A percentile compares a stretch with the other conserved stretches of the same genome.
These are phyloP conservation scores for Capsella rubella DNA, from an alignment of 441 rosid species.

Conservation along the genomic window DNA sequence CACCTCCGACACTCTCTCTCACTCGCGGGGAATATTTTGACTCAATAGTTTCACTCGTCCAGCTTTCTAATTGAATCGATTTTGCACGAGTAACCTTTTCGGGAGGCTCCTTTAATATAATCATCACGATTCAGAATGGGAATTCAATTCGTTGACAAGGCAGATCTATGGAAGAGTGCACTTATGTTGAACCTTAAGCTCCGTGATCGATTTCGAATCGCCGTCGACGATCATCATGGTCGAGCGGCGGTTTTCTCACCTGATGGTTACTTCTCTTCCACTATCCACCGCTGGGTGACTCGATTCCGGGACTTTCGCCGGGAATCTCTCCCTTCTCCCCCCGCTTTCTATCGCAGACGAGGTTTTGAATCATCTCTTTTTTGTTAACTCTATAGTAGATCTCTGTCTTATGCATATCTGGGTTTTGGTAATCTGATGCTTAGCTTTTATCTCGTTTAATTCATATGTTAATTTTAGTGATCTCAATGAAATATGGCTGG, in stretches of 20 bases:
- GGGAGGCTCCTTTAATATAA: background rate
- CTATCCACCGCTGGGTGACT: conserved; percentile 61
- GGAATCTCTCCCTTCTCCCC: conserved; percentile 76
- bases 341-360: conserved; percentile 74
- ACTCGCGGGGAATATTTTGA: no score
- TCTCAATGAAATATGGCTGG: no score
- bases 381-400: background rate
- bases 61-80: conserved; percentile 2
- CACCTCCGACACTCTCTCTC: background rate
- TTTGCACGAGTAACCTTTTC: background rate
- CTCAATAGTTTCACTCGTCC: background rate
- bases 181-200: conserved; percentile 69
- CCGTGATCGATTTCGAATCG: conserved; percentile 80
- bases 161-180: conserved; percentile 83
- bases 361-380: conserved; percentile 46
- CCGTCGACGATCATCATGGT: conserved; percentile 71
- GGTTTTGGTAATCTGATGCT: no score
- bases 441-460: no score
- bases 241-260: conserved; percentile 52
- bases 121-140: conserved; percentile 48
- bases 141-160: conserved; percentile 64
- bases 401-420: background rate
- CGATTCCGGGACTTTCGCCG: conserved; percentile 73
- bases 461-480: no score
- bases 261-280: conserved; percentile 68